Conservation (phyloP, 129 eudicot species). For the Gnaphalium uliginosum region DNA sequence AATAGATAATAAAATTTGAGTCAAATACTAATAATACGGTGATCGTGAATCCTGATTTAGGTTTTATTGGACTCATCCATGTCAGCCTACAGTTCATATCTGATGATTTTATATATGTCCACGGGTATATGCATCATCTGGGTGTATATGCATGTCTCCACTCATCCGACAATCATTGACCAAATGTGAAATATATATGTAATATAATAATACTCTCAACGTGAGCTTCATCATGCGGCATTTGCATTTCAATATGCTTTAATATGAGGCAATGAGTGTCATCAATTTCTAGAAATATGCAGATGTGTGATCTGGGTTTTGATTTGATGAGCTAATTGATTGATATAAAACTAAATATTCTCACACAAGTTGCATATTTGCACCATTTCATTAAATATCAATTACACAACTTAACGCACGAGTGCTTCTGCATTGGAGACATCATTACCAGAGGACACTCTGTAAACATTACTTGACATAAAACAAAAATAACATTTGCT, state of each 20-base stretch:
- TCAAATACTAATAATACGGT: too few species aligned
- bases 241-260: too few species aligned
- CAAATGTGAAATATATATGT: background rate
- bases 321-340: background rate
- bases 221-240: background rate
- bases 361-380: background rate
- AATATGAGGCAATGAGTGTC: background rate
- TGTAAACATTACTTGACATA: background rate
- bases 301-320: background rate
- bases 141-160: background rate
- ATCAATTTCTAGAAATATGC: background rate
- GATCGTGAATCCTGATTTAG: too few species aligned
- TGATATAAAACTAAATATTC: background rate
- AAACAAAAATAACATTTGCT: background rate
- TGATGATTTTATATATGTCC: too few species aligned
- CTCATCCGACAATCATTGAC: background rate
- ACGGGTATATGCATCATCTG: background rate
- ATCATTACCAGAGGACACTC: background rate
- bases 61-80: too few species aligned
- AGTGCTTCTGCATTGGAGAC: background rate
- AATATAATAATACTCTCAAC: background rate
- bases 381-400: background rate
- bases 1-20: too few species aligned
- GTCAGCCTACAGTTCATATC: too few species aligned
- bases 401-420: background rate